A percentile compares a stretch with the other conserved stretches of the same genome.
phyloP scores from a whole-genome alignment of 2,329 filamentous ascomycete genomes.

The Cyphellophora europaea region DNA sequence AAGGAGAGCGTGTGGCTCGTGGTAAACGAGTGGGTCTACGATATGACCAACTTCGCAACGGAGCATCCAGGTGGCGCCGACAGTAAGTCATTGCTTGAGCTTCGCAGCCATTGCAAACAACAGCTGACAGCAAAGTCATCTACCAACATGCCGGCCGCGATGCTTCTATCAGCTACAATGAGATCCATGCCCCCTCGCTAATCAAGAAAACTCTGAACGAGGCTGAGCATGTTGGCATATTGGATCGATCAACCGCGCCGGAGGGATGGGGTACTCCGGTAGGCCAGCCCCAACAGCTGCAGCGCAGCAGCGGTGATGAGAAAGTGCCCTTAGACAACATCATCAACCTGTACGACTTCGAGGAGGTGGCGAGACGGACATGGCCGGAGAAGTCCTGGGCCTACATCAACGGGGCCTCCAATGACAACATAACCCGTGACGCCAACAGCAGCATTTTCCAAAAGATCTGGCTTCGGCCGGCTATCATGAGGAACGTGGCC shows the following conservation, averaged over 20 bases:
- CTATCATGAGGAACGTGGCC: constrained; percentile 32
- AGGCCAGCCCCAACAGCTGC: no score
- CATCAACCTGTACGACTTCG: constrained; percentile 15
- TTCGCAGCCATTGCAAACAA: no score
- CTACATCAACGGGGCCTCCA: constrained; percentile 19
- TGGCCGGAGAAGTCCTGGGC: constrained; percentile 18
- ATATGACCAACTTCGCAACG: constrained; percentile 55
- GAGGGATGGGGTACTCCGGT: no score
- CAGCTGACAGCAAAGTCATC: constrained; percentile 39
- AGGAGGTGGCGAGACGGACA: constrained; percentile 8
- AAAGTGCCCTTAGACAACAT: constrained; percentile 11
- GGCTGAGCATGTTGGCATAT: no score
- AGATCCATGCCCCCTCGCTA: constrained; percentile 29
- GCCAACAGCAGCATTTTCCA: constrained; percentile 23
- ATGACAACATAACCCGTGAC: constrained; percentile 10
- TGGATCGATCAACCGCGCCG: no score
- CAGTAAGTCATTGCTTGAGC: no score
- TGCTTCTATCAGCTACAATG: constrained; percentile 35
- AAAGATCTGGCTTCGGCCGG: constrained; percentile 38
- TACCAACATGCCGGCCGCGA: constrained; percentile 36
- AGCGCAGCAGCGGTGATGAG: not conserved
- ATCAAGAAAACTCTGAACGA: constrained; percentile 34
- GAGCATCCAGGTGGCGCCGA: constrained; percentile 54
- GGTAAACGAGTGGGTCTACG: constrained; percentile 59
- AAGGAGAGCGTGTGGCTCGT: constrained; percentile 54